phyloP scores from a whole-genome alignment of 2,329 filamentous ascomycete genomes.

The Alternaria atra region DNA sequence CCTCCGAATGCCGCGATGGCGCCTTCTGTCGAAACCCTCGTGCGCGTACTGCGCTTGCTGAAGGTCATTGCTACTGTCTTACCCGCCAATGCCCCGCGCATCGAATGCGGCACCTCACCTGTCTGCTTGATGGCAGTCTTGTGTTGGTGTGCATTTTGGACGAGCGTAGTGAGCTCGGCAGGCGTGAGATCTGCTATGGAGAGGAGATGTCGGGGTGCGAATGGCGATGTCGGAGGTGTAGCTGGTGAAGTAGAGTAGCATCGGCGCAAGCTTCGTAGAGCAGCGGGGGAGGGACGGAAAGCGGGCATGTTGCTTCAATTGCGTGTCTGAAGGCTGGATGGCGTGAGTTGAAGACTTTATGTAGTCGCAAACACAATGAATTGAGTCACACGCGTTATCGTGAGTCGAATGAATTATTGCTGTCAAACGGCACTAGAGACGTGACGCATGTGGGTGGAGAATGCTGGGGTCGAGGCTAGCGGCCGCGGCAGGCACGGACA shows the following conservation, averaged over 20 bases:
- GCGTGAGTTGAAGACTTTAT: constrained; percentile 24
- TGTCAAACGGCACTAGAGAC: constrained; percentile 23
- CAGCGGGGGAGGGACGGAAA: constrained; percentile 39
- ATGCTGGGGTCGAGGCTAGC: constrained; percentile 12
- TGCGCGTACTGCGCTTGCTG: constrained; percentile 93
- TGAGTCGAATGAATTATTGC: constrained; percentile 24
- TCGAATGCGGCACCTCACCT: constrained; percentile 65
- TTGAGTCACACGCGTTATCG: constrained; percentile 32
- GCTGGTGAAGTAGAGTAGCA: constrained; percentile 47
- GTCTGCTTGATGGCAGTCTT: constrained; percentile 78
- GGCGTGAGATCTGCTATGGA: constrained; percentile 88
- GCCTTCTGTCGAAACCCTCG: constrained; percentile 90
- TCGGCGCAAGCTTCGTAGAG: constrained; percentile 45
- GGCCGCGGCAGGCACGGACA: constrained; percentile 17
- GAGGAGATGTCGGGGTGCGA: constrained; percentile 83
- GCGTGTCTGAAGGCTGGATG: background rate
- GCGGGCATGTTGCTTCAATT: constrained; percentile 40
- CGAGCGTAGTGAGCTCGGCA: constrained; percentile 79
- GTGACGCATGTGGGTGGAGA: constrained; percentile 19
- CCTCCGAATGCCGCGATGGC: constrained; percentile 89
- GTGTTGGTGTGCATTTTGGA: constrained; percentile 80
- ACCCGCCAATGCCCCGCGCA: constrained; percentile 72
- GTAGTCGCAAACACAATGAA: background rate
- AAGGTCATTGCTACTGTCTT: constrained; percentile 95
- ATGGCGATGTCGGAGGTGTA: constrained; percentile 61